A percentile compares a stretch with the other conserved stretches of the same genome.
Evolutionary conservation across 805 yeast genomes (phyloP).

Genomic region (Candida mattraensis): DNA sequence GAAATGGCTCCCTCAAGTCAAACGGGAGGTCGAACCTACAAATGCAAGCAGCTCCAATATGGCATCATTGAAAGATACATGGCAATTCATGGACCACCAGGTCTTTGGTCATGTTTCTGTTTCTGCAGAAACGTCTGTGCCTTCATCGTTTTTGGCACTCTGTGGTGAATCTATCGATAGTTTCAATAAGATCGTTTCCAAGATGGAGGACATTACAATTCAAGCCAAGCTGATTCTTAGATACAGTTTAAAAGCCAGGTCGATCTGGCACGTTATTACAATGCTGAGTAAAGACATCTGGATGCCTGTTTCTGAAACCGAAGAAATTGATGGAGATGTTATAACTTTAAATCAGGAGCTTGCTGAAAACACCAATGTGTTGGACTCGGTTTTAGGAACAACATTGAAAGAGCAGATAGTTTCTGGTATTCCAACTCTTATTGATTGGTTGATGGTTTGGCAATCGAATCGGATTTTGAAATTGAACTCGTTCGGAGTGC

Average conservation of each 20-base stretch:
- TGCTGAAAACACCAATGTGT: slow-evolving; percentile 43
- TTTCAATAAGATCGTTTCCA: slow-evolving; percentile 38
- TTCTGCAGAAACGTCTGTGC: slow-evolving; percentile 2
- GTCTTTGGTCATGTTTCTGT: slow-evolving; percentile 2
- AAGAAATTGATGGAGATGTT: slow-evolving; percentile 58
- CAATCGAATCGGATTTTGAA: slow-evolving; percentile 51
- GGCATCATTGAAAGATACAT: slow-evolving; percentile 29
- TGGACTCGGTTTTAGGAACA: slow-evolving; percentile 33
- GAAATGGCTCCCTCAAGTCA: slow-evolving; percentile 58
- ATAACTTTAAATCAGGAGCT: slow-evolving; percentile 51
- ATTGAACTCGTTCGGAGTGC: slow-evolving; percentile 59
- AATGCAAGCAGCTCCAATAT: slow-evolving; percentile 13
- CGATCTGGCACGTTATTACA: slow-evolving; percentile 50
- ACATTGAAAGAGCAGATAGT: slow-evolving; percentile 35
- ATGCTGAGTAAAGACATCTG: slow-evolving; percentile 51
- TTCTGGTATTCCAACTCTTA: slow-evolving; percentile 50
- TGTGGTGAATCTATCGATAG: slow-evolving; percentile 28
- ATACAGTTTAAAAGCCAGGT: slow-evolving; percentile 54
- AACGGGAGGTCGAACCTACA: slow-evolving; percentile 36
- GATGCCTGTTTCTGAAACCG: slow-evolving; percentile 51
- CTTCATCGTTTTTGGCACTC: slow-evolving; percentile 26
- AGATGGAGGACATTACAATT: slow-evolving; percentile 37
- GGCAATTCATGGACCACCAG: slow-evolving; percentile 29
- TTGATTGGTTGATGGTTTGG: slow-evolving; percentile 51
- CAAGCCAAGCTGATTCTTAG: slow-evolving; percentile 49